phyloP scores from a whole-genome alignment of 1,284 basidiomycete species.

The Cryptococcus sp. region DNA sequence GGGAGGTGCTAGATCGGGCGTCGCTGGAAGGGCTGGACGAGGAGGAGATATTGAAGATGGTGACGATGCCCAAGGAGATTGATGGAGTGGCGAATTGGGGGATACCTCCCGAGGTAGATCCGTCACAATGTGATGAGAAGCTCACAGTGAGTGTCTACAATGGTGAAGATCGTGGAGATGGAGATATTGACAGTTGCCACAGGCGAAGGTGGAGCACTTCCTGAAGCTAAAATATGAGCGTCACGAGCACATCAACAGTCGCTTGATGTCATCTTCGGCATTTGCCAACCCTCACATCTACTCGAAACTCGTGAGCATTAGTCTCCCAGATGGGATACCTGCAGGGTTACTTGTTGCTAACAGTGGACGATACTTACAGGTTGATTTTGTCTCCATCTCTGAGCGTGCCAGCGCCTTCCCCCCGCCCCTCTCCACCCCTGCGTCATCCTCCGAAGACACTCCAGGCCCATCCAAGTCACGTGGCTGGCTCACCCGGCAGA shows the following conservation, averaged over 20 bases:
- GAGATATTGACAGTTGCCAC: constrained; percentile 1
- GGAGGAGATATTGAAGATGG: constrained; percentile 28
- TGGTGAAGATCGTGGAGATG: not conserved
- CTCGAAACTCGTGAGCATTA: constrained; percentile 60
- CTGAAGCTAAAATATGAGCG: constrained; percentile 68
- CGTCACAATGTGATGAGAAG: constrained; percentile 58
- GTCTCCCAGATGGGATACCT: not conserved
- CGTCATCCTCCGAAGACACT: constrained; percentile 75
- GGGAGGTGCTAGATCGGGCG: constrained; percentile 7
- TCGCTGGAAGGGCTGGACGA: constrained; percentile 25
- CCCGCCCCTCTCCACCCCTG: not conserved
- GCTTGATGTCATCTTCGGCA: constrained; percentile 78
- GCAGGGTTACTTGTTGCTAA: not conserved
- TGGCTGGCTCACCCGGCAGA: constrained; percentile 39
- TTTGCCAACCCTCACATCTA: constrained; percentile 96
- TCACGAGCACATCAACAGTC: constrained; percentile 88
- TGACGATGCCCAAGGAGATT: constrained; percentile 26
- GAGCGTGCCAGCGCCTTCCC: constrained; percentile 80
- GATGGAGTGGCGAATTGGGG: constrained; percentile 64
- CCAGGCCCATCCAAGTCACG: constrained; percentile 66
- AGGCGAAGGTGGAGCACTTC: constrained; percentile 78
- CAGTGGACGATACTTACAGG: constrained; percentile 45
- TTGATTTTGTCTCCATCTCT: constrained; percentile 84
- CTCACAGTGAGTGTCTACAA: constrained; percentile 57
- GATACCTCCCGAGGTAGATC: constrained; percentile 61